A percentile compares a stretch with the other conserved stretches of the same genome.
Evolutionary conservation across 2,329 filamentous ascomycete species (phyloP).

Genomic region (Piedraia hortae): DNA sequence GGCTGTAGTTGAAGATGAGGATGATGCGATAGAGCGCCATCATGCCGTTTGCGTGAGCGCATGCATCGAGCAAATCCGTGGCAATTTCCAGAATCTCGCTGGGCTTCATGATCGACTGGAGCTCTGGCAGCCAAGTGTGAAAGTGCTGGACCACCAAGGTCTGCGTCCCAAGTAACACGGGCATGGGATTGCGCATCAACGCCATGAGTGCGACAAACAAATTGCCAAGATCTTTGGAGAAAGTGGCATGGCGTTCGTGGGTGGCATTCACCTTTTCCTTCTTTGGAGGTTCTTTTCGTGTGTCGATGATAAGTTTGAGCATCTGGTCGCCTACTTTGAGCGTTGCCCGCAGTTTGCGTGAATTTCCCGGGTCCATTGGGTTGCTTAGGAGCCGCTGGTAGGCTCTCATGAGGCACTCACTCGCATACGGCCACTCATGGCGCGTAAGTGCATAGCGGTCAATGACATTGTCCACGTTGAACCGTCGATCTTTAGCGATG

Average conservation of each 20-base stretch:
- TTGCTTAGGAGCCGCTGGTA: constrained; percentile 62
- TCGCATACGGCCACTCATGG: constrained; percentile 85
- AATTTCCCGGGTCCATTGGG: constrained; percentile 55
- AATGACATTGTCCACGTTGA: constrained; percentile 71
- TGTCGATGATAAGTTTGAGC: constrained; percentile 81
- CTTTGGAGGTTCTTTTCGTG: constrained; percentile 24
- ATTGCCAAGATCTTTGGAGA: constrained; percentile 55
- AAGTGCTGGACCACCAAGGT: constrained; percentile 89
- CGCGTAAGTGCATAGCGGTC: constrained; percentile 70
- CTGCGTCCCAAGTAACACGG: constrained; percentile 75
- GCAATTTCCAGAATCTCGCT: constrained; percentile 78
- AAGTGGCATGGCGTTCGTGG: constrained; percentile 41
- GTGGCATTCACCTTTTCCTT: constrained; percentile 47
- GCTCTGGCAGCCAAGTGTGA: constrained; percentile 87
- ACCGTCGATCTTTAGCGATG: constrained; percentile 81
- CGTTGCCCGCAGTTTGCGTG: constrained; percentile 61
- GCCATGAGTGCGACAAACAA: constrained; percentile 77
- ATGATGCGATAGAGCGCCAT: constrained; percentile 77
- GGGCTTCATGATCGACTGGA: constrained; percentile 44
- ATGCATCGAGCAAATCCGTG: constrained; percentile 82
- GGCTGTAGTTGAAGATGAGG: constrained; percentile 73
- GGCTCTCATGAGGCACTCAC: constrained; percentile 61
- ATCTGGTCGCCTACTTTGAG: constrained; percentile 89
- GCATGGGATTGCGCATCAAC: constrained; percentile 67
- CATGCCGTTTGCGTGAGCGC: constrained; percentile 64